Evolutionary conservation across 805 yeast species (phyloP).

Genomic region (Saccharomycopsis sp.): DNA sequence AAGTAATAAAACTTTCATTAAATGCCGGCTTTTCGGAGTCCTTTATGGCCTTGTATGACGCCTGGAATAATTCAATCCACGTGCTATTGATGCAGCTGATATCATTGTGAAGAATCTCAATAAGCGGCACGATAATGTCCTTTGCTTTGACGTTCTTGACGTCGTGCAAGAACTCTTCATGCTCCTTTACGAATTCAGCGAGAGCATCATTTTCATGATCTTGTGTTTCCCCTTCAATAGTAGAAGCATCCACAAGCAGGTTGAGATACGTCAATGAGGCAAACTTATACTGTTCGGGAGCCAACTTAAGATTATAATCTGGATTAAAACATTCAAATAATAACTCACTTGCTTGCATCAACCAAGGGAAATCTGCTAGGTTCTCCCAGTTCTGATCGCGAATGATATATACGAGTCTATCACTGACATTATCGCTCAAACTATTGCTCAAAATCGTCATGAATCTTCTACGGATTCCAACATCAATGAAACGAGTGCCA

Average conservation of each 20-base stretch:
- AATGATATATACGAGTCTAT: conserved; percentile 79
- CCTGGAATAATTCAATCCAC: conserved; percentile 82
- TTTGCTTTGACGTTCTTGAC: conserved; percentile 40
- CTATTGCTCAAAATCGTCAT: conserved; percentile 76
- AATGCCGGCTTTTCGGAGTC: conserved; percentile 78
- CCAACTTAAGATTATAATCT: conserved; percentile 40
- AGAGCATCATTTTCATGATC: conserved; percentile 25
- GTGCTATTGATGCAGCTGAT: conserved; percentile 72
- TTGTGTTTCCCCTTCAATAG: conserved; percentile 14
- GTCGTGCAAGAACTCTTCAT: conserved; percentile 28
- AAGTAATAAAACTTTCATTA: conserved; percentile 68
- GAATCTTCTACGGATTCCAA: conserved; percentile 63
- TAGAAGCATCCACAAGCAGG: conserved; percentile 21
- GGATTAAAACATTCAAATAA: conserved; percentile 70
- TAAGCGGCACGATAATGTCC: conserved; percentile 62
- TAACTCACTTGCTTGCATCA: conserved; percentile 86
- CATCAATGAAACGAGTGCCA: conserved; percentile 82
- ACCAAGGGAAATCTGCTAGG: conserved; percentile 88
- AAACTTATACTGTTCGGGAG: conserved; percentile 43
- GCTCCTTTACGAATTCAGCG: conserved; percentile 29
- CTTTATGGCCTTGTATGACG: conserved; percentile 67
- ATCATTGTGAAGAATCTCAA: conserved; percentile 77
- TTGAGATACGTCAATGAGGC: conserved; percentile 42
- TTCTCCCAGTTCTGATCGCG: conserved; percentile 97
- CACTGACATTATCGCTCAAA: conserved; percentile 68